Evolutionary conservation across 768 basidiomycete species (phyloP).

Genomic region (Kwoniella europaea): DNA sequence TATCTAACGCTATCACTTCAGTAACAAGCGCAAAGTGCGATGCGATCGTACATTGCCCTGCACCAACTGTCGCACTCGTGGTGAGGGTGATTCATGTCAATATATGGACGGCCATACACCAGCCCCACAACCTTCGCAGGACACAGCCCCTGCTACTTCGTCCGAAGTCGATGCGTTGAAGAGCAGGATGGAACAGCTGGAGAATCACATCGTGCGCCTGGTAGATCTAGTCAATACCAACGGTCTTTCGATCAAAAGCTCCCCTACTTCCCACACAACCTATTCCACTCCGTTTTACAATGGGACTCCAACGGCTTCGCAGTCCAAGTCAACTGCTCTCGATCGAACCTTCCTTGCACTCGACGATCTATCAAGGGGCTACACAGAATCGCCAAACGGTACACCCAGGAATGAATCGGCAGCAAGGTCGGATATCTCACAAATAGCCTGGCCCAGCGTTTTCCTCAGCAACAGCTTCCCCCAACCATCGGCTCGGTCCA

Average conservation of each 20-base stretch:
- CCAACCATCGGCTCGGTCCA: not conserved
- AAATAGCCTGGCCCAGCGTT: conserved; percentile 4
- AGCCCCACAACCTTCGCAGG: not conserved
- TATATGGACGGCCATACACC: conserved; percentile 12
- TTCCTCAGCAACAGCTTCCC: not conserved
- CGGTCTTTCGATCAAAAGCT: not conserved
- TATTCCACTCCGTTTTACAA: not conserved
- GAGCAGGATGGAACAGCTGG: conserved; percentile 5
- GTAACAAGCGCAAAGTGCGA: conserved; percentile 19
- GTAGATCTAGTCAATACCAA: conserved; percentile 1
- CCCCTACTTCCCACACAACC: not conserved
- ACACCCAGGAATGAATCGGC: not conserved
- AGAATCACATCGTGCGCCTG: conserved; percentile 9
- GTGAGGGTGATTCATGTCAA: conserved; percentile 9
- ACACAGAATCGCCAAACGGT: not conserved
- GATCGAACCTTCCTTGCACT: conserved; percentile 8
- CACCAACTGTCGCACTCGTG: conserved; percentile 8
- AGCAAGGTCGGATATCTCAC: not conserved
- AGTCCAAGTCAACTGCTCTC: not conserved
- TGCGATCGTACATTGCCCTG: conserved; percentile 17
- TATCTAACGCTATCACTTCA: not conserved
- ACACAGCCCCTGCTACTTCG: not conserved
- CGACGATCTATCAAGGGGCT: conserved; percentile 10
- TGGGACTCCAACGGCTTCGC: not conserved
- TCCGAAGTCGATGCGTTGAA: conserved; percentile 10